Evolutionary conservation across 2,329 filamentous ascomycete genomes (phyloP).

Genomic region (Botrytis hyacinthi): DNA sequence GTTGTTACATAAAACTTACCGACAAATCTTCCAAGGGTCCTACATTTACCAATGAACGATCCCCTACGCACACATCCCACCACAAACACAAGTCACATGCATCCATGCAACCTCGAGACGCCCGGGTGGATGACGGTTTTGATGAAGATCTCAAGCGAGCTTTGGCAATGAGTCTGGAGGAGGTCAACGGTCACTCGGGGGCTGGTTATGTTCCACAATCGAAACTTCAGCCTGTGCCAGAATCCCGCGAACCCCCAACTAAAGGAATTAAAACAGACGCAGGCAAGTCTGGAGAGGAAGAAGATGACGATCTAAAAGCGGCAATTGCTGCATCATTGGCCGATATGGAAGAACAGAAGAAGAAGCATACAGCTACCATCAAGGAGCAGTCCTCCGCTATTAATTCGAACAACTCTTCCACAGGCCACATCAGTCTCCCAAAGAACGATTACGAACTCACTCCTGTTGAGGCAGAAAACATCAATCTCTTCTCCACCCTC

Average conservation of each 20-base stretch:
- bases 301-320: slow-evolving; percentile 89
- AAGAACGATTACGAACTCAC: slow-evolving; percentile 96
- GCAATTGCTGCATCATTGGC: slow-evolving; percentile 92
- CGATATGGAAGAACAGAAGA: slow-evolving; percentile 98
- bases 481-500: slow-evolving; percentile 90
- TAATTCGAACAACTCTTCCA: slow-evolving; percentile 44
- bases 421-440: slow-evolving; percentile 59
- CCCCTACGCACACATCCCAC: slow-evolving; percentile 46
- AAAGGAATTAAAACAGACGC: slow-evolving; percentile 40
- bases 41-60: slow-evolving; percentile 43
- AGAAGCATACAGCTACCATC: slow-evolving; percentile 77
- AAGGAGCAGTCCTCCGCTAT: slow-evolving; percentile 70
- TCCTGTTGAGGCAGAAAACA: slow-evolving; percentile 92
- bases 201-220: slow-evolving; percentile 69
- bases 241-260: slow-evolving; percentile 28
- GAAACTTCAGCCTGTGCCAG: slow-evolving; percentile 43
- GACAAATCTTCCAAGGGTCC: slow-evolving; percentile 61
- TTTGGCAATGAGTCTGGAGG: slow-evolving; percentile 94
- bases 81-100: slow-evolving; percentile 64
- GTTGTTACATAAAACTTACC: slow-evolving; percentile 86
- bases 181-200: slow-evolving; percentile 72
- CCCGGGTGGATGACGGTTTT: slow-evolving; percentile 83
- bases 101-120: slow-evolving; percentile 84
- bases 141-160: slow-evolving; percentile 94
- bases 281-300: slow-evolving; percentile 66